Evolutionary conservation across 371 early-diverging fungal genomes (phyloP).

Genomic region (Batrachochytrium dendrobatidis): DNA sequence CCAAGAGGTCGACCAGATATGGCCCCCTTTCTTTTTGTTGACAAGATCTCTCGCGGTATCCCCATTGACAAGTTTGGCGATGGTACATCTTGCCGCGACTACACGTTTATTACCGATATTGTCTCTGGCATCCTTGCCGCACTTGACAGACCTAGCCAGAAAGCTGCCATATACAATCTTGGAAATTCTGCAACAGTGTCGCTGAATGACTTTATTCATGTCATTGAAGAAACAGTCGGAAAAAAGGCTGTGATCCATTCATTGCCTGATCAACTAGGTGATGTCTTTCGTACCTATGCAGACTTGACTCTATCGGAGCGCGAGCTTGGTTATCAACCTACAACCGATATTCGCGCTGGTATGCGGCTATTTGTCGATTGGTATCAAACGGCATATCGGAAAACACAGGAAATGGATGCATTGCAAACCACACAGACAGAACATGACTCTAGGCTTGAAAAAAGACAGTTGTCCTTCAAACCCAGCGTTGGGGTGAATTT

Average conservation of each 20-base stretch:
- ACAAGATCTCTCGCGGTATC: conserved; percentile 5
- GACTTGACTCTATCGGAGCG: conserved; percentile 9
- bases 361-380: conserved; percentile 10
- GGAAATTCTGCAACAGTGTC: conserved; percentile 18
- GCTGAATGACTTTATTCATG: conserved; percentile 15
- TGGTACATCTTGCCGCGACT: conserved; percentile 22
- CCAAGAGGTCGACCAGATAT: conserved; percentile 18
- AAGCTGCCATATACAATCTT: conserved; percentile 17
- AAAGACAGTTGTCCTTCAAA: too few species aligned
- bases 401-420: too few species aligned
- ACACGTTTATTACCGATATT: conserved; percentile 24
- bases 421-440: too few species aligned
- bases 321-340: conserved; percentile 14
- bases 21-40: conserved; percentile 21
- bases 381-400: conserved; percentile 5
- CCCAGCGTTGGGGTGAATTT: too few species aligned
- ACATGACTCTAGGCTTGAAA: too few species aligned
- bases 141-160: conserved; percentile 8
- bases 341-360: conserved; percentile 11
- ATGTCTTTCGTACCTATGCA: conserved; percentile 17
- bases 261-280: conserved; percentile 18
- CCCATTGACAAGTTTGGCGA: conserved; percentile 18
- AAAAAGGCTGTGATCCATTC: conserved; percentile 6
- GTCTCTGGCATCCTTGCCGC: conserved; percentile 16
- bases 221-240: conserved; percentile 11